Conservation (phyloP, 2,329 filamentous ascomycete genomes). For the Geosmithia flava region DNA sequence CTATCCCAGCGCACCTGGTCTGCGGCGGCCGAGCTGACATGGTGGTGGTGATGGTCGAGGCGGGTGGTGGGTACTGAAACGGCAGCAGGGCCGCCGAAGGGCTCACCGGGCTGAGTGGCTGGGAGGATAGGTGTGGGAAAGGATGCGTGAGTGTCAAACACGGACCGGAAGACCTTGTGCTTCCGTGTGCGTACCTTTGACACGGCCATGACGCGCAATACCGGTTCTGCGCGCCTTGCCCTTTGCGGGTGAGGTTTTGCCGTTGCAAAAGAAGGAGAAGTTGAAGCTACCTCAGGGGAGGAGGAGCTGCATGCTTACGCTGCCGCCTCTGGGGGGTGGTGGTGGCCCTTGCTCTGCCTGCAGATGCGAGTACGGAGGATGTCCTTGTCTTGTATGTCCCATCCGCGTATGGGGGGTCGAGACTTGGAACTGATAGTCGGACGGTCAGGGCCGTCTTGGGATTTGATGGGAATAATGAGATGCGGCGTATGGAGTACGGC, state of each 20-base stretch:
- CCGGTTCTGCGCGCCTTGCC: neutral
- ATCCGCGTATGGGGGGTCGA: too few species aligned
- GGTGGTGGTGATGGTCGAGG: neutral
- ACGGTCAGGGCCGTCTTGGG: too few species aligned
- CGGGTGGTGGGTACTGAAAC: constrained; percentile 7
- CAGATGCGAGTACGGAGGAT: neutral
- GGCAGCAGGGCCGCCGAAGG: constrained; percentile 28
- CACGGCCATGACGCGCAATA: constrained; percentile 17
- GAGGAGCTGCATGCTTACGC: neutral
- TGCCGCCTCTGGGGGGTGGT: neutral
- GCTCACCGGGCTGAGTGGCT: constrained; percentile 27
- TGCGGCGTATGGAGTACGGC: too few species aligned
- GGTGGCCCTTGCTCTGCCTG: neutral
- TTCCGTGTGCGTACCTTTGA: constrained; percentile 33
- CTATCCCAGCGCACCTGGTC: constrained; percentile 47
- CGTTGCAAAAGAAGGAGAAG: neutral
- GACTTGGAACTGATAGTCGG: too few species aligned
- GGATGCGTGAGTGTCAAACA: constrained; percentile 39
- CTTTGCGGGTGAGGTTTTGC: neutral
- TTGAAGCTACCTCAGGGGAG: neutral
- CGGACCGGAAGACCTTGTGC: constrained; percentile 39
- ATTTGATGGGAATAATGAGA: too few species aligned
- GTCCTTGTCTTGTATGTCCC: too few species aligned
- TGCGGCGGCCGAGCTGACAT: constrained; percentile 9
- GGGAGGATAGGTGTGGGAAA: constrained; percentile 32